Conservation (phyloP, 73 alveolate genomes). For the Tetrahymena malaccensis region DNA sequence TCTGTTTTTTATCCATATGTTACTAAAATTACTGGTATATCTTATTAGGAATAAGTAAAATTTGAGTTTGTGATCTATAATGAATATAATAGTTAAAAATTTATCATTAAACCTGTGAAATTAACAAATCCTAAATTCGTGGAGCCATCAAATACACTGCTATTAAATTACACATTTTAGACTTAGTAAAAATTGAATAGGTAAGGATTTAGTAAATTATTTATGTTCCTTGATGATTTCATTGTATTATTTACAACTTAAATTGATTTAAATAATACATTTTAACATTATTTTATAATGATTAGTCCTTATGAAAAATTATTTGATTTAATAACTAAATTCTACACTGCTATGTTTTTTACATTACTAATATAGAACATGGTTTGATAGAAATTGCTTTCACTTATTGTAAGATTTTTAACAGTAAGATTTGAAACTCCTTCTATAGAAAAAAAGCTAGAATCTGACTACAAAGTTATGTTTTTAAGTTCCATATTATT, state of each 20-base stretch:
- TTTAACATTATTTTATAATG: background rate
- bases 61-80: background rate
- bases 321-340: background rate
- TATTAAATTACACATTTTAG: background rate
- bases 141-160: background rate
- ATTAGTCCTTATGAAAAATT: background rate
- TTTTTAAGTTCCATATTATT: background rate
- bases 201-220: background rate
- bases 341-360: background rate
- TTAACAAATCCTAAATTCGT: background rate
- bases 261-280: background rate
- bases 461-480: background rate
- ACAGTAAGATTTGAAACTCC: background rate
- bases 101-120: background rate
- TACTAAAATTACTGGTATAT: background rate
- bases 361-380: background rate
- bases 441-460: background rate
- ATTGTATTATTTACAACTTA: background rate
- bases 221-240: background rate
- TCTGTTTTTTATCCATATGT: background rate
- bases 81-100: background rate
- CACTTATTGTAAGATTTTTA: background rate
- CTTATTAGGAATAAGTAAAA: background rate
- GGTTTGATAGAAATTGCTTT: background rate
- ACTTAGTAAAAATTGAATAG: background rate